Conservation (phyloP, 495 filamentous ascomycete genomes). For the Daldinia grandis region DNA sequence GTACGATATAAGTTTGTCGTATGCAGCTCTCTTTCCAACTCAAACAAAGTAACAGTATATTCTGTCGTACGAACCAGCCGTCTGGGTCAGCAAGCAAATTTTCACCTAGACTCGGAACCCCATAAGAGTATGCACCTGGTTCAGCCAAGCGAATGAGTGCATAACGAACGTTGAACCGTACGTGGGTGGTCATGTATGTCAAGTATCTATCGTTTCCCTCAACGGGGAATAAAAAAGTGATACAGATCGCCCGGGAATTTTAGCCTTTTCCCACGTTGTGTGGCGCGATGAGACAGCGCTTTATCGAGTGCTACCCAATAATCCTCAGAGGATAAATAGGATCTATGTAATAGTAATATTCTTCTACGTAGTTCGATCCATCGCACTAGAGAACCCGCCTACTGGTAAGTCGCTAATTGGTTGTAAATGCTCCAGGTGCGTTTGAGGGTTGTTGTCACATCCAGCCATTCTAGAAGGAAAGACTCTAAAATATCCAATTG, state of each 20-base stretch:
- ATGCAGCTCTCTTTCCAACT: conserved; percentile 31
- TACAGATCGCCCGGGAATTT: conserved; percentile 34
- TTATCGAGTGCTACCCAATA: neutral
- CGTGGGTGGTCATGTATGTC: neutral
- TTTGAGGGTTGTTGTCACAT: neutral
- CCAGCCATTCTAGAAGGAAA: neutral
- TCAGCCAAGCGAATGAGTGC: neutral
- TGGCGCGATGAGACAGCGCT: conserved; percentile 1
- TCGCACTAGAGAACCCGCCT: neutral
- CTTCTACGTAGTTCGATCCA: neutral
- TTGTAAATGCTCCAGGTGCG: neutral
- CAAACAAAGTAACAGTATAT: conserved; percentile 7
- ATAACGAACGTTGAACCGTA: neutral
- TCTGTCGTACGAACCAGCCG: conserved; percentile 17
- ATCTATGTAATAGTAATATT: neutral
- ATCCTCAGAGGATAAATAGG: neutral
- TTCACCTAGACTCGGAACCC: neutral
- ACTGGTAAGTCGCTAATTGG: conserved; percentile 24
- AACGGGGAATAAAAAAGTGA: conserved; percentile 7
- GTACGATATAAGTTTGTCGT: conserved; percentile 1
- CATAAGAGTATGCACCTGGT: neutral
- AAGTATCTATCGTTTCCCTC: conserved; percentile 1
- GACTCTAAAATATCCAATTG: neutral
- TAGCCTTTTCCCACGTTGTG: conserved; percentile 14
- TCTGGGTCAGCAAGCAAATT: conserved; percentile 6